Evolutionary conservation across 352 stramenopile genomes (phyloP), one percentile per base, ranked within the genome.

Genomic region (Phytophthora tubulina): DNA sequence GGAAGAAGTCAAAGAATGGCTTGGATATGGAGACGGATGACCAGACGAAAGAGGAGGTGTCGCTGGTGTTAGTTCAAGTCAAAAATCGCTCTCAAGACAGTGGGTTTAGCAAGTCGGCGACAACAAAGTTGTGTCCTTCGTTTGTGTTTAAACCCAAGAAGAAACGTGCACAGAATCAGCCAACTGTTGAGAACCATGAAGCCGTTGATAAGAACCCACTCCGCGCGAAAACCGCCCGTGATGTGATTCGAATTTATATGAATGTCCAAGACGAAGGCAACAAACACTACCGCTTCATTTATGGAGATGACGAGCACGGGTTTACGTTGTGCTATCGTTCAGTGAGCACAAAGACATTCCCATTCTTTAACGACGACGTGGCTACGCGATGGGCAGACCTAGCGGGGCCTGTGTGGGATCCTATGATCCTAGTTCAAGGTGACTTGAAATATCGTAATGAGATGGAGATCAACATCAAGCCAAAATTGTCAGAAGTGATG

Each of bases 281-380:
- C 15, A 17, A 6, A 17, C 39, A 45, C 39, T 17, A 21, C 11
- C 39, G 39, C 11, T 45, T 45, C 39, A n/a, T 45, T 45, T 45
- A 45, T 15, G 39, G n/a, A n/a, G n/a, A n/a, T n/a, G n/a, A n/a
- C n/a, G n/a, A n/a, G n/a, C n/a, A n/a, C n/a, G n/a, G n/a, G n/a
- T 56, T 56, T 11, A 56, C 30, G 50, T 42, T 42, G 9, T 56
- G 50, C 6, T 44, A 38, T 44, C 50, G 50, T 27, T 56, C 50
- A 14, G 5, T 56, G 30, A 3, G 32, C 50, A 41, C 6, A 6
- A 10, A 41, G 35, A 10, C 35, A 41, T 42, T 6, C 8, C 32
- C 31, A 2, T 56, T 56, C 10, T 14, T 56, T 14, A 14, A 8
- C 0, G 6, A 42, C 0, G 32, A 44, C 9, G 15, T 56, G 30